A percentile compares a stretch with the other conserved stretches of the same genome.
phyloP scores from a whole-genome alignment of 345 rosid species.

The Psidium guajava region DNA sequence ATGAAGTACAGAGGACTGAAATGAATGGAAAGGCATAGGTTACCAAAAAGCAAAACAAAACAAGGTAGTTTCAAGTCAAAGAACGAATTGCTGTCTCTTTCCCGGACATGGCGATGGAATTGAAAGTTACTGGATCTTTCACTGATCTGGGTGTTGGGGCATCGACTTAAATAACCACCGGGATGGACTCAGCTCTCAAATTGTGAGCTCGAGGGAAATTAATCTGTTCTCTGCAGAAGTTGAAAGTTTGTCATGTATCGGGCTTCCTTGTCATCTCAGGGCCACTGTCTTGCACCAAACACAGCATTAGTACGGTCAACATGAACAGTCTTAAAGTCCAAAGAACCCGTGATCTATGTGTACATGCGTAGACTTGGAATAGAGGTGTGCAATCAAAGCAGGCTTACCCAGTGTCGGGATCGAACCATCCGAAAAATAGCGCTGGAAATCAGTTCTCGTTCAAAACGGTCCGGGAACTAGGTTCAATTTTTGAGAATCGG shows the following conservation, averaged over 20 bases:
- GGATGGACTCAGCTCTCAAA: neutral
- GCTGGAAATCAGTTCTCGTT: too few relatives aligned
- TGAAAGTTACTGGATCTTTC: neutral
- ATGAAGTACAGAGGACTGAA: conserved; percentile 2
- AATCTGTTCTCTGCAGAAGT: neutral
- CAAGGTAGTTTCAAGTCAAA: conserved; percentile 21
- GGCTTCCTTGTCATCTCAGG: neutral
- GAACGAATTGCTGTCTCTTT: conserved; percentile 20
- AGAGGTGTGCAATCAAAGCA: too few relatives aligned
- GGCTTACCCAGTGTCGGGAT: too few relatives aligned
- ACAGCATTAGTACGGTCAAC: neutral
- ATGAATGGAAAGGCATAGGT: neutral
- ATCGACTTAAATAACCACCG: conserved; percentile 19
- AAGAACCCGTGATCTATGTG: too few relatives aligned
- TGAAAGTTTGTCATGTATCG: neutral
- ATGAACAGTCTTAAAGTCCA: neutral
- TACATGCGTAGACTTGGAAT: too few relatives aligned
- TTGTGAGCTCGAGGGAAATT: neutral
- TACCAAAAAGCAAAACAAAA: neutral
- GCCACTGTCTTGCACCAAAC: neutral
- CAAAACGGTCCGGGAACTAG: too few relatives aligned
- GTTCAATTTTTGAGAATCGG: too few relatives aligned
- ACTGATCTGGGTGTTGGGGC: conserved; percentile 23
- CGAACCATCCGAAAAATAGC: too few relatives aligned
- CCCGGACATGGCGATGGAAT: neutral